Conservation (phyloP, 106 monocot genomes). For the Vanilla planifolia region DNA sequence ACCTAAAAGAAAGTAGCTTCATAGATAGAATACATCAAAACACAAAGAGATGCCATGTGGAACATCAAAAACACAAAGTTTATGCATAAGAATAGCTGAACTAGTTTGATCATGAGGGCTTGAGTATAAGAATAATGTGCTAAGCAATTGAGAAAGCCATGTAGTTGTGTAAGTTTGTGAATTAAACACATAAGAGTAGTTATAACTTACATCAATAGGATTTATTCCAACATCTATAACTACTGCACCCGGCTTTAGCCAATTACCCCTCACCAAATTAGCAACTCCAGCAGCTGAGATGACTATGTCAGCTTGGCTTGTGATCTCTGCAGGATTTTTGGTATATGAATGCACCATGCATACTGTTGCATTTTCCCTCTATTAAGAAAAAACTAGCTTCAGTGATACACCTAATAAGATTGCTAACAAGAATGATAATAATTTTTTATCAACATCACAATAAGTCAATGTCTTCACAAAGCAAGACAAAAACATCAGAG, state of each 20-base stretch:
- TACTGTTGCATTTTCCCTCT: slow-evolving; percentile 89
- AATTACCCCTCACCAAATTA: slow-evolving; percentile 79
- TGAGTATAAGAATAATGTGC: too few relatives aligned
- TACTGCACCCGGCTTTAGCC: slow-evolving; percentile 96
- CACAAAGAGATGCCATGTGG: too few relatives aligned
- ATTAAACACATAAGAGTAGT: not conserved
- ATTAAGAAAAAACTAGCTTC: not conserved
- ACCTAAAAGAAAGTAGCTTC: too few relatives aligned
- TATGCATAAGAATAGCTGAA: too few relatives aligned
- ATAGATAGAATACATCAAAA: too few relatives aligned
- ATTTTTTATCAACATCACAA: too few relatives aligned
- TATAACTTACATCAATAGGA: slow-evolving; percentile 75
- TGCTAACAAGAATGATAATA: too few relatives aligned
- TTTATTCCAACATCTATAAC: slow-evolving; percentile 97
- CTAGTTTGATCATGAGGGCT: too few relatives aligned
- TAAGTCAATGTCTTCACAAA: too few relatives aligned
- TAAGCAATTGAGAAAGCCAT: not conserved
- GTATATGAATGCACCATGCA: slow-evolving; percentile 87
- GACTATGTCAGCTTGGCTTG: slow-evolving; percentile 85
- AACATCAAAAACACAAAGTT: too few relatives aligned
- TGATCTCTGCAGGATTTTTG: slow-evolving; percentile 81
- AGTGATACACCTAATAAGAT: too few relatives aligned
- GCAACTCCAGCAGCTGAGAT: slow-evolving; percentile 84
- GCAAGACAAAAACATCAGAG: too few relatives aligned
- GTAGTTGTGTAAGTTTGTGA: not conserved